phyloP scores from a whole-genome alignment of 192 early-diverging fungal genomes.

The Kickxella alabastrina region DNA sequence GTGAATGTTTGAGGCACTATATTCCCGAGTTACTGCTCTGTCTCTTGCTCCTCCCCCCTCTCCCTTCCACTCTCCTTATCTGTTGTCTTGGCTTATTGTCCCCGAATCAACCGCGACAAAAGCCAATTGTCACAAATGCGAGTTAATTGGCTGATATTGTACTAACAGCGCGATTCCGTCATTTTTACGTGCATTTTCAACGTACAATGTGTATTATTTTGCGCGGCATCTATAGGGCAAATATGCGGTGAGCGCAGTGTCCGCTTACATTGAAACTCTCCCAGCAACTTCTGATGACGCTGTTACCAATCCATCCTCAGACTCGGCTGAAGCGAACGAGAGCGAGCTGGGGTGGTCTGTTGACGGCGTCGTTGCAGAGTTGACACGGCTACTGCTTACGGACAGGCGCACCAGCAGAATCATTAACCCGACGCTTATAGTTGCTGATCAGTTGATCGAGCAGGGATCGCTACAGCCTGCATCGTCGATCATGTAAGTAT shows the following conservation, averaged over 20 bases:
- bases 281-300: conserved; percentile 6
- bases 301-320: not conserved
- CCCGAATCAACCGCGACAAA: too few species aligned
- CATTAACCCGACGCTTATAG: conserved; percentile 47
- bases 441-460: conserved; percentile 46
- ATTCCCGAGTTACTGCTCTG: too few species aligned
- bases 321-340: not conserved
- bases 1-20: too few species aligned
- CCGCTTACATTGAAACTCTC: conserved; percentile 27
- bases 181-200: too few species aligned
- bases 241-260: conserved; percentile 47
- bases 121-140: too few species aligned
- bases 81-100: too few species aligned
- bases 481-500: conserved; percentile 22
- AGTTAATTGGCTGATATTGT: too few species aligned
- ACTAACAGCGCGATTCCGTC: too few species aligned
- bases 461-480: conserved; percentile 35
- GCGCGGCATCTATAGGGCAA: too few species aligned
- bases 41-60: too few species aligned
- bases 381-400: conserved; percentile 43
- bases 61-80: too few species aligned
- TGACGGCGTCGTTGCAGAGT: conserved; percentile 33
- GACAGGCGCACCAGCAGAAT: conserved; percentile 43
- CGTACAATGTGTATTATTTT: too few species aligned
- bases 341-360: conserved; percentile 22